Percentiles rank a stretch among this genome's conserved stretches.
Conservation (phyloP, 2,329 filamentous ascomycete species). For the Myrmaecium sp. region DNA sequence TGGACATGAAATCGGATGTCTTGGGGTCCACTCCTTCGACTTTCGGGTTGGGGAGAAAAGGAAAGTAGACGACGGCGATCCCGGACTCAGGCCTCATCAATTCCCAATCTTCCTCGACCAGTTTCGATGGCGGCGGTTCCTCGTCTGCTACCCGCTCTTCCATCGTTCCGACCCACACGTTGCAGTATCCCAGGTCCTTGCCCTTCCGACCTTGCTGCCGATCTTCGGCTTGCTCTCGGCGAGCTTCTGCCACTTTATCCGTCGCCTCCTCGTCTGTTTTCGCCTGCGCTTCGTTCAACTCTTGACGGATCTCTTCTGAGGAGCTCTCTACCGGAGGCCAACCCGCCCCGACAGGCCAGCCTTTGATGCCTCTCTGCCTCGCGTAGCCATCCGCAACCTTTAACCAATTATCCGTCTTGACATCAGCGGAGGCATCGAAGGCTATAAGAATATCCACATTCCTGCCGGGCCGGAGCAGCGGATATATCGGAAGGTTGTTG, state of each 20-base stretch:
- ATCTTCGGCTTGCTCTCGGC: constrained; percentile 9
- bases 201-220: constrained; percentile 15
- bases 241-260: constrained; percentile 44
- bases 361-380: constrained; percentile 72
- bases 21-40: constrained; percentile 71
- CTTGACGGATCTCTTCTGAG: constrained; percentile 40
- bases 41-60: constrained; percentile 67
- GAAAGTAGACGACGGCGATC: constrained; percentile 79
- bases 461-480: constrained; percentile 71
- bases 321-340: constrained; percentile 57
- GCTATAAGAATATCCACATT: constrained; percentile 81
- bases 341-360: constrained; percentile 88
- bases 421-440: constrained; percentile 88
- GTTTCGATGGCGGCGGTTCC: constrained; percentile 37
- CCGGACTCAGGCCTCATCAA: constrained; percentile 65
- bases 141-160: constrained; percentile 47
- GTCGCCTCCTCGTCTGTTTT: constrained; percentile 43
- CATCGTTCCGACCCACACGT: constrained; percentile 81
- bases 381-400: constrained; percentile 89
- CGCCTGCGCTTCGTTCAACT: constrained; percentile 53
- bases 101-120: constrained; percentile 43
- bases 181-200: constrained; percentile 65
- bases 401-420: constrained; percentile 90
- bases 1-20: constrained; percentile 71
- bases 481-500: constrained; percentile 94